phyloP scores from a whole-genome alignment of 2,329 filamentous ascomycete genomes.

The Lachnellula subtilissima region DNA sequence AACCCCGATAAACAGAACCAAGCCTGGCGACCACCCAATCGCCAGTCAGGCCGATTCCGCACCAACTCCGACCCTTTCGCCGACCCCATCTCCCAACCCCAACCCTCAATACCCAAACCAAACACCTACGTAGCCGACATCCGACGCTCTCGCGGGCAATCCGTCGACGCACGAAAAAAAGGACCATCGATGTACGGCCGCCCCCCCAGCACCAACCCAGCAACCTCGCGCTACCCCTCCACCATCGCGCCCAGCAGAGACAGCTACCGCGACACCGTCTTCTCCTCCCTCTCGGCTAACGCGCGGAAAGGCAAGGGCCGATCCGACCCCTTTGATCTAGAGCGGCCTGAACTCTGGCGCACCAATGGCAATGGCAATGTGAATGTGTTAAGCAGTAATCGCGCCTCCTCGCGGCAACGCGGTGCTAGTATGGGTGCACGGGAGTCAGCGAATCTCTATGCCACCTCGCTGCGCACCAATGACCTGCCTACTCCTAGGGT shows the following conservation, averaged over 20 bases:
- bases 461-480: constrained; percentile 1
- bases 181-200: constrained; percentile 24
- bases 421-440: constrained; percentile 2
- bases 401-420: not conserved
- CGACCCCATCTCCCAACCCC: constrained; percentile 23
- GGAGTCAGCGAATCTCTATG: constrained; percentile 3
- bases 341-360: constrained; percentile 44
- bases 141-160: constrained; percentile 46
- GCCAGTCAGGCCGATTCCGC: not conserved
- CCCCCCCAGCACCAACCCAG: constrained; percentile 12
- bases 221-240: constrained; percentile 25
- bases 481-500: not conserved
- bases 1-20: not conserved
- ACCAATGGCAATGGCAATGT: constrained; percentile 3
- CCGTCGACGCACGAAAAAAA: constrained; percentile 32
- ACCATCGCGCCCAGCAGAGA: constrained; percentile 28
- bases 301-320: constrained; percentile 52
- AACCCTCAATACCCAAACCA: constrained; percentile 28
- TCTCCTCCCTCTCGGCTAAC: constrained; percentile 37
- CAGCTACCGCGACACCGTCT: constrained; percentile 36
- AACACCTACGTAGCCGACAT: constrained; percentile 44
- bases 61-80: constrained; percentile 10
- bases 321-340: constrained; percentile 62
- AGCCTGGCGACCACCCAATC: too few relatives aligned
- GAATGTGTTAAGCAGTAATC: not conserved